These are phyloP conservation scores for Suillus weaverae DNA, from an alignment of 768 basidiomycete species.

Conservation along the genomic window DNA sequence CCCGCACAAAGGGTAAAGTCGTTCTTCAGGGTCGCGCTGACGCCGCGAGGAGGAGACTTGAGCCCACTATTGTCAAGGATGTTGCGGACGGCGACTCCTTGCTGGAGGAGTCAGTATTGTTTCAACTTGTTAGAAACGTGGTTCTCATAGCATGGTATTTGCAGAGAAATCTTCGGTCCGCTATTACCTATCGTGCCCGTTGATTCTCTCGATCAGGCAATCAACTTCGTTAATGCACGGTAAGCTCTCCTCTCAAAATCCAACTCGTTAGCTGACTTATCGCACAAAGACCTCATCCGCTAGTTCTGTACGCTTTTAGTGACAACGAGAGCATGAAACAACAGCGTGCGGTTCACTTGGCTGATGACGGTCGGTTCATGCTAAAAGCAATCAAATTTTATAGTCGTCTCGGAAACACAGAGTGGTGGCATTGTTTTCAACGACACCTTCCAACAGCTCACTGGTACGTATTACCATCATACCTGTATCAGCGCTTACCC, in stretches of 20 bases:
- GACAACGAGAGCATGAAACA: conserved; percentile 42
- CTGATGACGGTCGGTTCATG: conserved; percentile 23
- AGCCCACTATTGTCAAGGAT: conserved; percentile 59
- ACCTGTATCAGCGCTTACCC: not conserved
- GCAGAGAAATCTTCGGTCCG: conserved; percentile 75
- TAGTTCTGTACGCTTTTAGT: conserved; percentile 67
- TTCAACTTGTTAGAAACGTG: not conserved
- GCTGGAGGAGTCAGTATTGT: conserved; percentile 51
- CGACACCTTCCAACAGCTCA: conserved; percentile 57
- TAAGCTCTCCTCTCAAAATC: conserved; percentile 24
- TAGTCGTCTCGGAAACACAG: conserved; percentile 55
- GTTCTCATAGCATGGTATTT: not conserved
- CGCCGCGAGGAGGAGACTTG: conserved; percentile 45
- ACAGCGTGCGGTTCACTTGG: conserved; percentile 31
- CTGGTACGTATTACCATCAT: conserved; percentile 37
- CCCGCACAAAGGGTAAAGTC: conserved; percentile 54
- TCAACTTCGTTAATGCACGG: conserved; percentile 55
- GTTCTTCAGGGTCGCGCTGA: conserved; percentile 41
- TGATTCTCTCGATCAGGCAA: conserved; percentile 52
- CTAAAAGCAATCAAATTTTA: not conserved
- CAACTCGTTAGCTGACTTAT: not conserved
- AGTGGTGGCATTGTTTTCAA: conserved; percentile 62
- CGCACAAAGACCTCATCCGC: conserved; percentile 50
- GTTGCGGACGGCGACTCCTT: conserved; percentile 56
- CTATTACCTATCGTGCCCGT: conserved; percentile 64